Base-by-base conservation (phyloP, 106 monocot species). In the Acorus gramineus region DNA sequence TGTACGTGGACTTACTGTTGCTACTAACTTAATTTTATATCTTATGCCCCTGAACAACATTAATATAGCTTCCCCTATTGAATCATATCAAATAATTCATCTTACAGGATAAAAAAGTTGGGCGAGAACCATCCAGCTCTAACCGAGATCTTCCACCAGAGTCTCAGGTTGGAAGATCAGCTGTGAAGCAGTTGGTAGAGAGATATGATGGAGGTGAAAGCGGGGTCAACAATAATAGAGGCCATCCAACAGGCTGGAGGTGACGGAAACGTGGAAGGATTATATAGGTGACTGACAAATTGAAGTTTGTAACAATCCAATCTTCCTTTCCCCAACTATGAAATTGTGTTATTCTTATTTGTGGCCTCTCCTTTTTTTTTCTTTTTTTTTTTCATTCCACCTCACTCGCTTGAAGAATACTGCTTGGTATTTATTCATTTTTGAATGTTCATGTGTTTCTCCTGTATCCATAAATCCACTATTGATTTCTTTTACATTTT, bases 1-100 rank as follows among this genome's bases (percentile, higher is more conserved):
- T 68, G 93, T 93, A 84, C 11, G 73, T 4, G 5, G 49, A 59
- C 8, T 52, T 52, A 43, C 13, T 55, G 5, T 44, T 42, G 45
- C 8, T 61, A 14, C 8, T 44, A 8, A 11, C 13, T 6, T 2
- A 61, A n/a, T 48, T 50, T 5, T 63, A 28, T 0, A 28, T 28
- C 28, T 28, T 28, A 28, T 0, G 28, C 28, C 28, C 28, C 28
- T 28, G 28, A 28, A 28, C 28, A 28, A 28, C 28, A 28, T 28
- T 28, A 28, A 28, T 28, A 28, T 28, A 28, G 28, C 28, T 28
- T 10, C 8, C 13, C 3, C 4, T 42, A 5, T 10, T 9, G 54
- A 46, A 56, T 8, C 9, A 53, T 2, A 48, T 56, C 48, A 4
- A 2, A 2, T 48, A 8, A 50, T 7, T 7, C 46, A 48, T 61